Evolutionary conservation across 257 asterid genomes (phyloP).

Genomic region (Solanum paucissectum): DNA sequence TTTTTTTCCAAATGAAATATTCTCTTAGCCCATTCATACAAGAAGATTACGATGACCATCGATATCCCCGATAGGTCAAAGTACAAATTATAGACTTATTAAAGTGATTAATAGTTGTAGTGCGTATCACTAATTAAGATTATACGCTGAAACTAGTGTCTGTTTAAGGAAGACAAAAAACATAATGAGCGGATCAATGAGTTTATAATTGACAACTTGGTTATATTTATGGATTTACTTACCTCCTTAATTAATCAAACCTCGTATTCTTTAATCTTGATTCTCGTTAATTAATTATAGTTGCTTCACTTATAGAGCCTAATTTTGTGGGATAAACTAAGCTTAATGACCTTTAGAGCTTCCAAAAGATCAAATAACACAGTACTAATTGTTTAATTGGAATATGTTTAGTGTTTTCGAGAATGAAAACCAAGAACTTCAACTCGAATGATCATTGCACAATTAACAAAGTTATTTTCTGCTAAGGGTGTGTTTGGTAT

Average conservation of each 20-base stretch:
- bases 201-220: background rate
- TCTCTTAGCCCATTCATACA: background rate
- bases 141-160: background rate
- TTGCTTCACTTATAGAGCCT: background rate
- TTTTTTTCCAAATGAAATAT: background rate
- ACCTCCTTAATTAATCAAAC: background rate
- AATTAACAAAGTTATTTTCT: background rate
- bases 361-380: background rate
- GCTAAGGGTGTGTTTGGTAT: background rate
- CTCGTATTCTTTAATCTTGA: background rate
- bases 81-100: background rate
- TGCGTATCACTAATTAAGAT: background rate
- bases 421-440: background rate
- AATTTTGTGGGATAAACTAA: background rate
- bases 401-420: background rate
- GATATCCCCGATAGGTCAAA: background rate
- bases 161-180: background rate
- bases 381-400: background rate
- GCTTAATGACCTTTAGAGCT: background rate
- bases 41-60: background rate
- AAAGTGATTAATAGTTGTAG: background rate
- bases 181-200: background rate
- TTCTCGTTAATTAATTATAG: background rate
- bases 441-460: background rate
- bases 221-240: background rate